Evolutionary conservation across 1,284 basidiomycete species (phyloP).

Genomic region (Agaricales sp.): DNA sequence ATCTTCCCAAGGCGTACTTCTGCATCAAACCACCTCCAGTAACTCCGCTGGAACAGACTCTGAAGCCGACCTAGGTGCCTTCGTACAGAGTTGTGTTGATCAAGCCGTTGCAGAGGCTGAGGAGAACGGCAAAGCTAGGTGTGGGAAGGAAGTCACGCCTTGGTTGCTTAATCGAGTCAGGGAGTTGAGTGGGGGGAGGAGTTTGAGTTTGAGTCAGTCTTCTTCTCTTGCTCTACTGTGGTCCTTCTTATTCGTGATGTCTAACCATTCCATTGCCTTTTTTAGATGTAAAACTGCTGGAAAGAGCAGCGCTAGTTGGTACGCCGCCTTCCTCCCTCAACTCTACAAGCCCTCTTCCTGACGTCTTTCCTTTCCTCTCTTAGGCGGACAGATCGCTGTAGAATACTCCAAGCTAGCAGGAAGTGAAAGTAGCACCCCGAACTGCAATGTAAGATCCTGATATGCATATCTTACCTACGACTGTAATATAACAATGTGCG

Average conservation of each 20-base stretch:
- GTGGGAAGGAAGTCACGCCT: constrained; percentile 90
- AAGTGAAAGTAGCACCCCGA: constrained; percentile 10
- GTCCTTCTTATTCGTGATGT: too few species aligned
- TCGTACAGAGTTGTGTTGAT: constrained; percentile 77
- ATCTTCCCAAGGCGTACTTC: background rate
- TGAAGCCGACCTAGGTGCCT: constrained; percentile 48
- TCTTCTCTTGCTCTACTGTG: too few species aligned
- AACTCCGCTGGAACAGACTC: constrained; percentile 34
- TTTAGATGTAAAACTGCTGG: constrained; percentile 80
- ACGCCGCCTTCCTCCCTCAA: constrained; percentile 16
- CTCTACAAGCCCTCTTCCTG: constrained; percentile 3
- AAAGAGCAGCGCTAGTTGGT: constrained; percentile 89
- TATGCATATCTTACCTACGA: background rate
- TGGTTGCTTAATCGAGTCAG: constrained; percentile 86
- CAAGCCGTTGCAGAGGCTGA: constrained; percentile 81
- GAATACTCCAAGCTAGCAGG: constrained; percentile 55
- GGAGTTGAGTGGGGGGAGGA: constrained; percentile 36
- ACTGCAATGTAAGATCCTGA: constrained; percentile 22
- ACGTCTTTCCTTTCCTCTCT: background rate
- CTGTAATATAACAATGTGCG: constrained; percentile 2
- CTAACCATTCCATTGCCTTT: too few species aligned
- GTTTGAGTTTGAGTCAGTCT: background rate
- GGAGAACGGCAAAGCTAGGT: constrained; percentile 68
- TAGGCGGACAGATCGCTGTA: constrained; percentile 74
- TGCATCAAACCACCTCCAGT: too few species aligned